Evolutionary conservation across 1,284 basidiomycete species (phyloP).

Genomic region (Prillingera fragicola): DNA sequence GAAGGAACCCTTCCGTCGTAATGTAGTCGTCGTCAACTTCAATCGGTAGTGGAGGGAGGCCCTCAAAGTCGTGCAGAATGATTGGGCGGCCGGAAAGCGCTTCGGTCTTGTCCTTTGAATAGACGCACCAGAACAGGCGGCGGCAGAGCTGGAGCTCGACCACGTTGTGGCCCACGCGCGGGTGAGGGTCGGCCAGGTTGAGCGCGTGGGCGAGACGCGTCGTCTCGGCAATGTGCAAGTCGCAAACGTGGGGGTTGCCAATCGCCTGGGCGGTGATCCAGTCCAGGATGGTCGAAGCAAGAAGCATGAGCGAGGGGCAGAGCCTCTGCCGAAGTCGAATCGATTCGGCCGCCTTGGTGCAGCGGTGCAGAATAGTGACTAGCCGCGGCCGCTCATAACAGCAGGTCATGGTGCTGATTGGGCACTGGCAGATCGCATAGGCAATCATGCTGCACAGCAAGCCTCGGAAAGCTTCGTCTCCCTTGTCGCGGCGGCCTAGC

Average conservation of each 20-base stretch:
- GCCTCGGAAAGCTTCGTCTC: conserved; percentile 27
- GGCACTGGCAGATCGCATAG: conserved; percentile 19
- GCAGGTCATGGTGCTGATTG: conserved; percentile 18
- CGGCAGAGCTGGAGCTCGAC: conserved; percentile 22
- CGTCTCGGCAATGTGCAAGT: conserved; percentile 19
- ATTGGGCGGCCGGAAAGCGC: conserved; percentile 24
- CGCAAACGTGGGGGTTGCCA: conserved; percentile 14
- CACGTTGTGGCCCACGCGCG: conserved; percentile 3
- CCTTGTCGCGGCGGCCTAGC: conserved; percentile 21
- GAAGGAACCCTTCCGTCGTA: conserved; percentile 11
- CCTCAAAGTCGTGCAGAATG: conserved; percentile 25
- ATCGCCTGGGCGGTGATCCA: conserved; percentile 22
- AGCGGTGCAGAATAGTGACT: conserved; percentile 17
- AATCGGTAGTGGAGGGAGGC: conserved; percentile 23
- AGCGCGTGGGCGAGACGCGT: conserved; percentile 21
- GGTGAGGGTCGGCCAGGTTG: conserved; percentile 10
- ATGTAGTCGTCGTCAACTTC: conserved; percentile 34
- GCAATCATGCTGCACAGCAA: conserved; percentile 26
- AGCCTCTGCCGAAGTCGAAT: conserved; percentile 22
- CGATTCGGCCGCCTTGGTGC: conserved; percentile 18
- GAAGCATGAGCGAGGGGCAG: conserved; percentile 12
- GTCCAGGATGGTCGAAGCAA: conserved; percentile 20
- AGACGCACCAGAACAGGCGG: conserved; percentile 28
- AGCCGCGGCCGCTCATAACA: conserved; percentile 18
- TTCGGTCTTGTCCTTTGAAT: conserved; percentile 29